Evolutionary conservation across 305 asterid species (phyloP).

Genomic region (Fraxinus baroniana): DNA sequence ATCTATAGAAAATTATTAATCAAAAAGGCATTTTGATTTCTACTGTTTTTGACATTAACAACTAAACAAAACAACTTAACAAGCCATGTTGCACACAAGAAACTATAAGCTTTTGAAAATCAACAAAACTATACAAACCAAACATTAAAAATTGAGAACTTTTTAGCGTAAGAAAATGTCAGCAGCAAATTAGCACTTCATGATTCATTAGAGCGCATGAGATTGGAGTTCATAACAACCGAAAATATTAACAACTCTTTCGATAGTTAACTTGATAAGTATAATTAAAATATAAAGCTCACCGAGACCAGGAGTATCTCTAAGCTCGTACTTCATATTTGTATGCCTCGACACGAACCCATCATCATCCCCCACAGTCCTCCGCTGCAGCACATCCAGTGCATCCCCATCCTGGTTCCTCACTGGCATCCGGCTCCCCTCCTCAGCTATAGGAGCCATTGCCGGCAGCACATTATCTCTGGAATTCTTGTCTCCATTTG

Average conservation of each 20-base stretch:
- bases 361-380: constrained; percentile 68
- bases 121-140: neutral
- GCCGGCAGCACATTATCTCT: constrained; percentile 46
- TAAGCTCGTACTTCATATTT: constrained; percentile 90
- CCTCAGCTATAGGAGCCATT: constrained; percentile 28
- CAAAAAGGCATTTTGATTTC: neutral
- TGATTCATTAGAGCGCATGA: neutral
- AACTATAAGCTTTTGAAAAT: neutral
- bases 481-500: constrained; percentile 63
- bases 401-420: constrained; percentile 52
- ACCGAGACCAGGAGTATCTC: constrained; percentile 98
- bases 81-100: neutral
- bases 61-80: neutral
- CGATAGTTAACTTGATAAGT: neutral
- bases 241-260: neutral
- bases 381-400: constrained; percentile 53
- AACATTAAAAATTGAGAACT: neutral
- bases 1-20: neutral
- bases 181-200: neutral
- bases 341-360: constrained; percentile 64
- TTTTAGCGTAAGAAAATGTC: neutral
- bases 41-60: neutral
- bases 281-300: constrained; percentile 26
- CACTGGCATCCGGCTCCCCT: constrained; percentile 48
- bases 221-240: neutral